Conservation (phyloP, 2,329 filamentous ascomycete species). For the Dendryphion nanum region DNA sequence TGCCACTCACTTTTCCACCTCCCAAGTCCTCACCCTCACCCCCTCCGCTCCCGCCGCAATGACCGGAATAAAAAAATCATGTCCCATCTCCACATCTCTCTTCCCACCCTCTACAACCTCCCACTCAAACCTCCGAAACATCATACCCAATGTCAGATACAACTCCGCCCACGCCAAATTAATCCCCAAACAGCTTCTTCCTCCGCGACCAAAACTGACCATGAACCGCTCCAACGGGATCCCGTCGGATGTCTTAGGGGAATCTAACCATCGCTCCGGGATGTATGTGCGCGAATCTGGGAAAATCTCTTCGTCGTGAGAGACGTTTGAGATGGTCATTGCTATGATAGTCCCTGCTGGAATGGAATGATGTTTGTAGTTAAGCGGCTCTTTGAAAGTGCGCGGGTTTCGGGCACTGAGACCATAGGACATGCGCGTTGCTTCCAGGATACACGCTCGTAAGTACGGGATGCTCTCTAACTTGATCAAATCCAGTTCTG, state of each 20-base stretch:
- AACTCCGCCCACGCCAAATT: slow-evolving; percentile 36
- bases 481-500: slow-evolving; percentile 30
- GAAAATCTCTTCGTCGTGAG: slow-evolving; percentile 38
- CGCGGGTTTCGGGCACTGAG: slow-evolving; percentile 17
- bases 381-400: slow-evolving; percentile 16
- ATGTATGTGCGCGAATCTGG: slow-evolving; percentile 33
- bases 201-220: slow-evolving; percentile 43
- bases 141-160: slow-evolving; percentile 31
- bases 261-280: slow-evolving; percentile 43
- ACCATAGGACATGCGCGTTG: slow-evolving; percentile 23
- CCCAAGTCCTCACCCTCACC: slow-evolving; percentile 34
- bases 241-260: slow-evolving; percentile 25
- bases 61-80: slow-evolving; percentile 42
- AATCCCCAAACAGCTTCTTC: slow-evolving; percentile 43
- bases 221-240: slow-evolving; percentile 40
- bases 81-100: slow-evolving; percentile 30
- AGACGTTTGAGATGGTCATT: slow-evolving; percentile 36
- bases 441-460: slow-evolving; percentile 21
- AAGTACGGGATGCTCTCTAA: slow-evolving; percentile 18
- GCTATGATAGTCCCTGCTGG: slow-evolving; percentile 23
- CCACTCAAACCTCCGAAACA: slow-evolving; percentile 33
- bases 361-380: slow-evolving; percentile 10
- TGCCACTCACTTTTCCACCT: too few species aligned
- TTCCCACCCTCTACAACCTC: slow-evolving; percentile 29
- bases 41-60: slow-evolving; percentile 33